A percentile compares a stretch with the other conserved stretches of the same genome.
These are phyloP conservation scores for Candida succiphila DNA, from an alignment of 805 yeast species.

Conservation along the genomic window DNA sequence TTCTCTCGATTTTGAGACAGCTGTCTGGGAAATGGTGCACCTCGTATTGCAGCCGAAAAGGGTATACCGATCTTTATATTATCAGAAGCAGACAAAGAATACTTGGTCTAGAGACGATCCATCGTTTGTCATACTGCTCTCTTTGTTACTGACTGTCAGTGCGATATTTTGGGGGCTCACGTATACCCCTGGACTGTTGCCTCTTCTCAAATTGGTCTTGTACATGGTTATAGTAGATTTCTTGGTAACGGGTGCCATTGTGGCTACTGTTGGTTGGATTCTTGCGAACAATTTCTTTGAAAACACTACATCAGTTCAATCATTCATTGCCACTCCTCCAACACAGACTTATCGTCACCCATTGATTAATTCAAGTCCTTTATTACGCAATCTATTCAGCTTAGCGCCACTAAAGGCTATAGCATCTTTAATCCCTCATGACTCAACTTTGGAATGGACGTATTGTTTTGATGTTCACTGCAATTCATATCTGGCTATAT, in stretches of 20 bases:
- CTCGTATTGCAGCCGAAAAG: constrained; percentile 67
- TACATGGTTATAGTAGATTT: constrained; percentile 86
- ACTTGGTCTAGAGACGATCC: constrained; percentile 92
- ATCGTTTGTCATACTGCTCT: constrained; percentile 65
- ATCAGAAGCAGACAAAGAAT: constrained; percentile 69
- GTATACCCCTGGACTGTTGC: constrained; percentile 53
- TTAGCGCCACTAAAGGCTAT: neutral
- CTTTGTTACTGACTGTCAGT: constrained; percentile 55
- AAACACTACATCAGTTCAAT: constrained; percentile 12
- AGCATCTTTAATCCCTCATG: constrained; percentile 18
- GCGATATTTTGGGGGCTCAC: constrained; percentile 90
- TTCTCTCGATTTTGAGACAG: constrained; percentile 85
- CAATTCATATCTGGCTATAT: constrained; percentile 74
- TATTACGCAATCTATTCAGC: neutral
- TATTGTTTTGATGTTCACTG: constrained; percentile 93
- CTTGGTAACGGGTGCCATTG: constrained; percentile 53
- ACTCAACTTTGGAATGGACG: constrained; percentile 72
- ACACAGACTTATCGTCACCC: neutral
- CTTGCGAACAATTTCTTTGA: constrained; percentile 58
- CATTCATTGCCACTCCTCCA: neutral
- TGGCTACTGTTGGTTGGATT: constrained; percentile 69
- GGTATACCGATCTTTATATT: constrained; percentile 73
- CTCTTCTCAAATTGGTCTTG: constrained; percentile 55
- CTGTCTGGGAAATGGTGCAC: constrained; percentile 82
- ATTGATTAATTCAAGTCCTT: neutral